Base-by-base conservation (phyloP, 179 eudicot genomes). In the Patellifolia procumbens region DNA sequence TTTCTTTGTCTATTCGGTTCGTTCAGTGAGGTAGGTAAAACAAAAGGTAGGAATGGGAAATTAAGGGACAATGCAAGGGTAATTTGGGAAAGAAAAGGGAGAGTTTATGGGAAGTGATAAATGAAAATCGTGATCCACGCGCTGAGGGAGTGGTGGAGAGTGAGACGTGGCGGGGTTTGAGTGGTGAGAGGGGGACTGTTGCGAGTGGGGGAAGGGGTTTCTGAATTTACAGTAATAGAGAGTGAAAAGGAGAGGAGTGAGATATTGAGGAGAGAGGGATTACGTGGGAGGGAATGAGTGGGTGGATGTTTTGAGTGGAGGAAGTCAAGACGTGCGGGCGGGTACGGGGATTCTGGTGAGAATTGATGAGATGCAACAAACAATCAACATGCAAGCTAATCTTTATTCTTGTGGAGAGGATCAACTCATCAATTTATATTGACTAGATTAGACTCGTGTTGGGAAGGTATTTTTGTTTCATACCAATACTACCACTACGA, bases 41-140 rank as follows among this genome's bases (percentile, higher is more conserved):
- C 15, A 16, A 5, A n/a, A 53, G 66, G 65, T 37, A 76, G 29
- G 56, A 19, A 53, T 5, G 24, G 80, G 22, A 70, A 70, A 61
- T 77, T 77, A 10, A 70, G 29, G 53, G 31, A 0, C 4, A 32
- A 49, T 31, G 4, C 12, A 32, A 37, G 80, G 81, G 81, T 56
- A 31, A 22, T 78, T 32, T 66, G 37, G 81, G 73, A n/a, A 56
- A 16, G 1, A 51, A 6, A n/a, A 11, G n/a, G 46, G 8, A 13
- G 16, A 1, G 26, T 28, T 11, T n/a, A n/a, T n/a, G n/a, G n/a
- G n/a, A n/a, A n/a, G n/a, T n/a, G n/a, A n/a, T n/a, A n/a, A n/a
- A n/a, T n/a, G 32, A 16, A 49, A 74, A 26, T 15, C 7, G 77
- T 72, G 60, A 28, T 9, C 1, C 53, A 73, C 56, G 67, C 76